A percentile compares a stretch with the other conserved stretches of the same genome.
Evolutionary conservation across 192 early-diverging fungal species (phyloP).

Genomic region (Coemansia javaensis): DNA sequence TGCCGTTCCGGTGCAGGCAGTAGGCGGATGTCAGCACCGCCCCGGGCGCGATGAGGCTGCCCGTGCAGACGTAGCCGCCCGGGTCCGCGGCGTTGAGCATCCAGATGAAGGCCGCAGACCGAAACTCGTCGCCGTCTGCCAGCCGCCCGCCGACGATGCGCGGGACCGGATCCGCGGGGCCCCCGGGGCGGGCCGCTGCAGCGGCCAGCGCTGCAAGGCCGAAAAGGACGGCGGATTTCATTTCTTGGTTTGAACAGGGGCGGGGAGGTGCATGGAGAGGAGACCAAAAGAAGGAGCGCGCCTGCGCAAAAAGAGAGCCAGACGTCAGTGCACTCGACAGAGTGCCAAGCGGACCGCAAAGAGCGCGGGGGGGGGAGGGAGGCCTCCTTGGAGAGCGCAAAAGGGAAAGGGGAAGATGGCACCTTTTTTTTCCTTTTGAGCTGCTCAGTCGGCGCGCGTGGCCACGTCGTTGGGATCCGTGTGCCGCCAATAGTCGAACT

Average conservation of each 20-base stretch:
- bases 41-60: slow-evolving; percentile 41
- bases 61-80: slow-evolving; percentile 28
- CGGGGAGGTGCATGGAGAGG: too few relatives aligned
- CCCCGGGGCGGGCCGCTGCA: too few relatives aligned
- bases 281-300: too few relatives aligned
- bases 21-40: slow-evolving; percentile 49
- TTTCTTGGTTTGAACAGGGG: too few relatives aligned
- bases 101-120: slow-evolving; percentile 31
- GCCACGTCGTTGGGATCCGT: slow-evolving; percentile 14
- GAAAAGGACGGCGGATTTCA: too few relatives aligned
- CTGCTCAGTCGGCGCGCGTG: background rate
- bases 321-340: too few relatives aligned
- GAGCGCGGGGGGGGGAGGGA: too few relatives aligned
- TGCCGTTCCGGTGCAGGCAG: slow-evolving; percentile 14
- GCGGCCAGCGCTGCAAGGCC: too few relatives aligned
- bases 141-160: slow-evolving; percentile 42
- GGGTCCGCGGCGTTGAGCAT: slow-evolving; percentile 5
- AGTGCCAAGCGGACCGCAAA: too few relatives aligned
- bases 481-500: slow-evolving; percentile 47
- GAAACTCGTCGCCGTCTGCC: slow-evolving; percentile 14
- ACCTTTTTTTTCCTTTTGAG: too few relatives aligned
- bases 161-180: too few relatives aligned
- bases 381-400: background rate
- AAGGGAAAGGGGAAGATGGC: slow-evolving; percentile 2
- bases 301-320: too few relatives aligned